These are phyloP conservation scores for Aureobasidium namibiae DNA, from an alignment of 2,329 filamentous ascomycete genomes.

Conservation along the genomic window DNA sequence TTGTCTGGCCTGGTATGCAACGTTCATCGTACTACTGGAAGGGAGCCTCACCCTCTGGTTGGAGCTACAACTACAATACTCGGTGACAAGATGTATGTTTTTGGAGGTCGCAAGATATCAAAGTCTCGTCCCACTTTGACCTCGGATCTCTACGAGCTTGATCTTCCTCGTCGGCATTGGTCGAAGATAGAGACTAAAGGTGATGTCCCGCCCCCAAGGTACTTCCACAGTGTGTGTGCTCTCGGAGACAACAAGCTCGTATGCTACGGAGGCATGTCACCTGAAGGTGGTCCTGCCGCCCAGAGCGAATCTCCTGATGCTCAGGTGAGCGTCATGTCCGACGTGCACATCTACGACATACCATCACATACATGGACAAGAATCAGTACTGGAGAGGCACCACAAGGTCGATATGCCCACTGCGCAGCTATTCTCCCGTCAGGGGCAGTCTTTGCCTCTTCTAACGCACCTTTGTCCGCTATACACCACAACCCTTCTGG, in stretches of 20 bases:
- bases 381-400: slow-evolving; percentile 63
- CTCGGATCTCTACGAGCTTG: slow-evolving; percentile 85
- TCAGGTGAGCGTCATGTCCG: slow-evolving; percentile 84
- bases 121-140: slow-evolving; percentile 76
- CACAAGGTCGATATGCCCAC: slow-evolving; percentile 92
- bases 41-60: slow-evolving; percentile 82
- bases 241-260: slow-evolving; percentile 93
- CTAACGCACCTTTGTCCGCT: slow-evolving; percentile 73
- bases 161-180: slow-evolving; percentile 88
- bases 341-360: slow-evolving; percentile 92
- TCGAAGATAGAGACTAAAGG: slow-evolving; percentile 77
- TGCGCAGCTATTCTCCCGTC: slow-evolving; percentile 90
- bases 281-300: slow-evolving; percentile 66
- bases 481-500: slow-evolving; percentile 83
- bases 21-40: slow-evolving; percentile 74
- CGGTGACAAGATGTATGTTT: slow-evolving; percentile 93
- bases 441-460: slow-evolving; percentile 75
- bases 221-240: slow-evolving; percentile 94
- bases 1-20: slow-evolving; percentile 61
- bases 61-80: slow-evolving; percentile 92
- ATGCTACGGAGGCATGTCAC: slow-evolving; percentile 97
- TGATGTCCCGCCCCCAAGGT: slow-evolving; percentile 81
- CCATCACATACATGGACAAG: slow-evolving; percentile 75
- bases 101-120: slow-evolving; percentile 83
- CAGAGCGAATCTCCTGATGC: slow-evolving; percentile 20